Evolutionary conservation across 352 stramenopile species (phyloP), one percentile per base, ranked within the genome.

Genomic region (Globisporangium paroecandrum): DNA sequence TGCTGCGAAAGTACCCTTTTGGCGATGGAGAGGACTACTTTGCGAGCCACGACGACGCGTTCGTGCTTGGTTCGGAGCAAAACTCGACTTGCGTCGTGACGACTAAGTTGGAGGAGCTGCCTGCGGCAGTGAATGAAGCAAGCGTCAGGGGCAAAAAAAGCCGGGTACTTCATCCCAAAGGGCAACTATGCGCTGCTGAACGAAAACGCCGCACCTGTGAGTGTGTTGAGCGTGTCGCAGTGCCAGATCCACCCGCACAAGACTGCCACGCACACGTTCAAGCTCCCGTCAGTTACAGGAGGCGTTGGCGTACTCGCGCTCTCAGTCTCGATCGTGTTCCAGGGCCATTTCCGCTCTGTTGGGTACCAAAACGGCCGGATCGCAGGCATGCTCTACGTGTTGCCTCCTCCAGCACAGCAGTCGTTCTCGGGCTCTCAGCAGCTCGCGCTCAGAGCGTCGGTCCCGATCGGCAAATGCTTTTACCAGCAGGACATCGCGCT

Each of bases 361-460:
- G 83, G 83, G 0, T 92, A 95, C 65, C 78, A 95, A 62, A 89
- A 90, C 38, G 87, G 87, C 24, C 76, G 85, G 1, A 71, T 95
- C 25, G 80, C 85, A n/a, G 85, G 73, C 12, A 90, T 92, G 80
- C 72, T 95, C 43, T 93, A 95, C 62, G 79, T 87, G 34, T 43
- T 90, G 4, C 82, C 80, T 47, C 63, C 68, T 51, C 61, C 64
- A 34, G n/a, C 46, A 25, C 54, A 38, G 8, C 20, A 46, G n/a
- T 12, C 64, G 49, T 18, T 9, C 9, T 46, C 55, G 29, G 13
- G 46, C 46, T 10, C 36, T 13, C 60, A 41, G 8, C 34, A 41
- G 8, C 7, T 13, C 34, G 34, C 34, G 7, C 8, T 66, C 9
- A 68, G 73, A 29, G 66, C 61, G 36, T 71, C 82, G 7, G 62